These are phyloP conservation scores for Magnolia changhungtana DNA, from an alignment of 164 flowering plant genomes.

Conservation along the genomic window DNA sequence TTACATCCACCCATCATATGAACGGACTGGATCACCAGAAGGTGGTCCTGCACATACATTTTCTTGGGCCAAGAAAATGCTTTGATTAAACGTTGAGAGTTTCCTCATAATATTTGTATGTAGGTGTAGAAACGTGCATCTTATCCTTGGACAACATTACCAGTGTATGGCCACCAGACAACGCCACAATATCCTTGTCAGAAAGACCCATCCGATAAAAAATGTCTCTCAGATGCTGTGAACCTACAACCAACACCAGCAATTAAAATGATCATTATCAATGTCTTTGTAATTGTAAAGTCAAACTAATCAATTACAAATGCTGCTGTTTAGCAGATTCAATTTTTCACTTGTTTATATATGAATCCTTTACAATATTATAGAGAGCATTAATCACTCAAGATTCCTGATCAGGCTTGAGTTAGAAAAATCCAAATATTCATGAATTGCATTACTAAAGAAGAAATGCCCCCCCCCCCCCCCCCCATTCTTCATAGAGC, in stretches of 20 bases:
- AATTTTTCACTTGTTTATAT: background rate
- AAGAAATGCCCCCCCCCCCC: too few species aligned
- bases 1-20: too few species aligned
- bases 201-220: slow-evolving; percentile 88
- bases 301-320: background rate
- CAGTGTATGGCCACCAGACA: slow-evolving; percentile 91
- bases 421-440: background rate
- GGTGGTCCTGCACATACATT: background rate
- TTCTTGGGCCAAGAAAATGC: too few species aligned
- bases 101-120: background rate
- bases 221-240: slow-evolving; percentile 64
- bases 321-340: background rate
- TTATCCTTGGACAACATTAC: slow-evolving; percentile 25
- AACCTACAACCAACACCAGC: slow-evolving; percentile 42
- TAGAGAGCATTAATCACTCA: too few species aligned
- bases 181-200: slow-evolving; percentile 89
- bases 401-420: too few species aligned
- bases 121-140: background rate
- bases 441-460: background rate
- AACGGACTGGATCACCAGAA: background rate
- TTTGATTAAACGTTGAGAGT: too few species aligned
- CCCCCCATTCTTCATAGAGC: too few species aligned
- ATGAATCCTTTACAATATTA: too few species aligned
- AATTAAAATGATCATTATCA: background rate
- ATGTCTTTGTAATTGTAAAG: background rate